Evolutionary conservation across 1,139 yeast species (phyloP).

Genomic region (Hansenula anomala): DNA sequence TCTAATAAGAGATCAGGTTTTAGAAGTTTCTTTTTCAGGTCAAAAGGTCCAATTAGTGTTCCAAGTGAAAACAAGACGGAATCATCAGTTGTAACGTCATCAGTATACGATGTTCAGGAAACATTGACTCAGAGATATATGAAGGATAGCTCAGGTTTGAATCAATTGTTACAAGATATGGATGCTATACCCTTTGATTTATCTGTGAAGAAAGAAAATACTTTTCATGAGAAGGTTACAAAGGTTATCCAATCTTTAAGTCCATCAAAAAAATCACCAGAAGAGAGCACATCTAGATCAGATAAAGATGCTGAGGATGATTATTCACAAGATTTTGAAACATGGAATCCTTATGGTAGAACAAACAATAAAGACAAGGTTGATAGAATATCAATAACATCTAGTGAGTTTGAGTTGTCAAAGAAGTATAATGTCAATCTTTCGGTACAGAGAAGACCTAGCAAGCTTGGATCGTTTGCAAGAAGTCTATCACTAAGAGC

Average conservation of each 20-base stretch:
- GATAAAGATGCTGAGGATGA: neutral
- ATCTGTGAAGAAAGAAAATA: slow-evolving; percentile 5
- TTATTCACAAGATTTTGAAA: too few species aligned
- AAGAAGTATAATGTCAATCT: neutral
- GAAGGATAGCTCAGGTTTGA: slow-evolving; percentile 15
- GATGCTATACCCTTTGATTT: slow-evolving; percentile 20
- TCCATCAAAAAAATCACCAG: slow-evolving; percentile 5
- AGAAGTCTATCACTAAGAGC: neutral
- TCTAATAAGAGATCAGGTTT: neutral
- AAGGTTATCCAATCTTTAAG: slow-evolving; percentile 10
- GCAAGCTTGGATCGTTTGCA: neutral
- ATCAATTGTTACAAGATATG: slow-evolving; percentile 16
- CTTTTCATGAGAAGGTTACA: slow-evolving; percentile 9
- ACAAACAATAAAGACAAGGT: neutral
- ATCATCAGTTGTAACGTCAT: neutral
- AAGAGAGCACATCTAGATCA: too few species aligned
- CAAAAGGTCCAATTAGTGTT: neutral
- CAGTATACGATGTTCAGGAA: slow-evolving; percentile 14
- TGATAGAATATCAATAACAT: neutral
- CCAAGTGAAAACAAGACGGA: too few species aligned
- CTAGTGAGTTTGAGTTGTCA: neutral
- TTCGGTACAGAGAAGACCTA: neutral
- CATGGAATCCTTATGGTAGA: neutral
- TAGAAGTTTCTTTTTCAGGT: slow-evolving; percentile 4
- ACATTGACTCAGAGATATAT: slow-evolving; percentile 22